Evolutionary conservation across 495 filamentous ascomycete species (phyloP), one percentile per base, ranked within the genome.

Genomic region (Rostrohypoxylon terebratum): DNA sequence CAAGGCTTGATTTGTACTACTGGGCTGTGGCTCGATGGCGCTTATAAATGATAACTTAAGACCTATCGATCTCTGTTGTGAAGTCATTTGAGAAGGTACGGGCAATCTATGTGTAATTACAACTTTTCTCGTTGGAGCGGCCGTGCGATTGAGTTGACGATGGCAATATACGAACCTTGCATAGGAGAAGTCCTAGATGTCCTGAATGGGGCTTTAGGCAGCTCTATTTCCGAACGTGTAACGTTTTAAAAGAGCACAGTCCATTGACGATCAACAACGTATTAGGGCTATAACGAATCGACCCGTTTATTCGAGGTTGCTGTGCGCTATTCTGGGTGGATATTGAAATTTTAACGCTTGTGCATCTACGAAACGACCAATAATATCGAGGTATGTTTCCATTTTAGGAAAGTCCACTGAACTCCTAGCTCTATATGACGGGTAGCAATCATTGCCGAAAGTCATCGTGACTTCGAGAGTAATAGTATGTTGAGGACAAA

Each of bases 61-160:
- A 10, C 66, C 44, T 53, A 47, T 59, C 13, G n/a, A 40, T 59
- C 7, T 14, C n/a, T 21, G n/a, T 1, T 44, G 38, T 70, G n/a
- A 63, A 34, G n/a, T 51, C 11, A 21, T 50, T 36, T 63, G 28
- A 28, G 28, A 5, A 55, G 18, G 48, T 53, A 53, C 18, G 8
- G 6, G 16, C 42, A 6, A 18, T 18, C 1, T n/a, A n/a, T 16
- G 7, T n/a, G 7, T 33, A 54, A 33, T 54, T 23, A 54, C 25
- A 33, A 9, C 10, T 54, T 0, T 54, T 0, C 25, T 54, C 11
- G 20, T 10, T 13, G 25, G 18, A 18, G 20, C 9, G 20, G 5
- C 3, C 23, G 4, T 7, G 23, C 9, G 20, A 3, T 23, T 18
- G 25, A 5, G 4, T 45, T 25, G 45, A 48, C n/a, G n/a, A 21